These are phyloP conservation scores for Agapanthus africanus DNA, from an alignment of 106 monocot species.

Conservation along the genomic window DNA sequence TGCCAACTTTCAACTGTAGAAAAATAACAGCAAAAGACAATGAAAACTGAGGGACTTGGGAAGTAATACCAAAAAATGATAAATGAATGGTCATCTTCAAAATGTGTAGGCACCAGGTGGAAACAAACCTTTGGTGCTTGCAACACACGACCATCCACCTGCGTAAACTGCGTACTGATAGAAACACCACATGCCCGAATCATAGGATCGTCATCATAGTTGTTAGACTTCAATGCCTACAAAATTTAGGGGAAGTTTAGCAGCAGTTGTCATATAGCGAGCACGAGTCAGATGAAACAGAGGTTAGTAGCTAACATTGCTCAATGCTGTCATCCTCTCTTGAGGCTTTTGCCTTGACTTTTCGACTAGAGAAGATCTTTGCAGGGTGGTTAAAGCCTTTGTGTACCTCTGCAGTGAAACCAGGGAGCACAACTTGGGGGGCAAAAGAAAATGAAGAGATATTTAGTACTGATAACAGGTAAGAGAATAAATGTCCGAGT, in stretches of 20 bases:
- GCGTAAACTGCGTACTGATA: constrained; percentile 56
- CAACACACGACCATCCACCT: constrained; percentile 76
- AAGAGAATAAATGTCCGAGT: neutral
- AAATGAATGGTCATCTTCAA: no score
- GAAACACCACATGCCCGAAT: constrained; percentile 58
- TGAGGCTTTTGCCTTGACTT: constrained; percentile 95
- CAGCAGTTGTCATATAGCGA: neutral
- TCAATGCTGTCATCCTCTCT: constrained; percentile 71
- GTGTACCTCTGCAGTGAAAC: constrained; percentile 89
- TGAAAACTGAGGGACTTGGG: no score
- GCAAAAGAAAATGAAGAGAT: neutral
- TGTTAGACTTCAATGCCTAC: constrained; percentile 56
- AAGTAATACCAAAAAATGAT: no score
- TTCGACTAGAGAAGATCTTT: constrained; percentile 85
- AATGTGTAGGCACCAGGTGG: neutral
- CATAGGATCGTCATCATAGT: constrained; percentile 84
- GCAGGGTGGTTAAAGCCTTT: constrained; percentile 64
- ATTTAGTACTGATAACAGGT: neutral
- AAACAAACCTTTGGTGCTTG: constrained; percentile 65
- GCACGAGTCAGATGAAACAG: neutral
- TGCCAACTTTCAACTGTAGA: constrained; percentile 70
- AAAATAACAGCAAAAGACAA: neutral
- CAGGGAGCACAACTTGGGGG: constrained; percentile 55
- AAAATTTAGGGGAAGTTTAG: neutral
- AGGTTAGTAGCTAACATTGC: constrained; percentile 31